phyloP scores from a whole-genome alignment of 805 yeast genomes.

The Ogataea pini region DNA sequence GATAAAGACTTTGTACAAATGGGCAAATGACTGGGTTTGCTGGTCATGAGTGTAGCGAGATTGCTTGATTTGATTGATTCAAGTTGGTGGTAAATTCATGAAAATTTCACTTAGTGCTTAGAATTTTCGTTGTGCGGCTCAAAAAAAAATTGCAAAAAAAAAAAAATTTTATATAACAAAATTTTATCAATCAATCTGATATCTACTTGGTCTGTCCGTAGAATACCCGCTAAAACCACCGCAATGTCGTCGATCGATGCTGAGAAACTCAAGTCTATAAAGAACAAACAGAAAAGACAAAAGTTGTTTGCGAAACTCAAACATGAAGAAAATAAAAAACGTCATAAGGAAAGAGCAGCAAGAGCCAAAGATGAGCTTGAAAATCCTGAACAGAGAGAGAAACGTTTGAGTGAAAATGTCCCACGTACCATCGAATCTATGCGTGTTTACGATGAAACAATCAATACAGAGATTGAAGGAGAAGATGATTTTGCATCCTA shows the following conservation, averaged over 20 bases:
- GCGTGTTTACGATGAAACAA: conserved; percentile 86
- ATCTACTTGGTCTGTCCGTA: too few relatives aligned
- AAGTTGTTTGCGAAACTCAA: conserved; percentile 71
- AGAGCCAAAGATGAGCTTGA: conserved; percentile 86
- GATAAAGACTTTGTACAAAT: neutral
- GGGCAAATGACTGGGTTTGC: too few relatives aligned
- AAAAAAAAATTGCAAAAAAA: conserved; percentile 5
- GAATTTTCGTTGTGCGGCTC: conserved; percentile 5
- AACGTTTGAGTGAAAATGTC: conserved; percentile 74
- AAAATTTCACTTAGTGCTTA: neutral
- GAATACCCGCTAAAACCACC: neutral
- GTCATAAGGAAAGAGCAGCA: conserved; percentile 74
- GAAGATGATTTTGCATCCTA: conserved; percentile 65
- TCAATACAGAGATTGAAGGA: conserved; percentile 56
- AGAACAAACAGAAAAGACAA: conserved; percentile 80
- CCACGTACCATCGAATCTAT: conserved; percentile 83
- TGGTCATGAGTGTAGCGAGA: too few relatives aligned
- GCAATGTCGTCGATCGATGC: conserved; percentile 35
- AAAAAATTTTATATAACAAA: neutral
- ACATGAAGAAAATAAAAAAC: conserved; percentile 71
- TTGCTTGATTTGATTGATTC: too few relatives aligned
- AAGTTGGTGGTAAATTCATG: too few relatives aligned
- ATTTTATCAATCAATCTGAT: neutral
- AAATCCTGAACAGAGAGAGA: conserved; percentile 78
- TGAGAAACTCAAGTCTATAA: conserved; percentile 48